phyloP scores from a whole-genome alignment of 768 basidiomycete species.

The Cubamyces lactineus region DNA sequence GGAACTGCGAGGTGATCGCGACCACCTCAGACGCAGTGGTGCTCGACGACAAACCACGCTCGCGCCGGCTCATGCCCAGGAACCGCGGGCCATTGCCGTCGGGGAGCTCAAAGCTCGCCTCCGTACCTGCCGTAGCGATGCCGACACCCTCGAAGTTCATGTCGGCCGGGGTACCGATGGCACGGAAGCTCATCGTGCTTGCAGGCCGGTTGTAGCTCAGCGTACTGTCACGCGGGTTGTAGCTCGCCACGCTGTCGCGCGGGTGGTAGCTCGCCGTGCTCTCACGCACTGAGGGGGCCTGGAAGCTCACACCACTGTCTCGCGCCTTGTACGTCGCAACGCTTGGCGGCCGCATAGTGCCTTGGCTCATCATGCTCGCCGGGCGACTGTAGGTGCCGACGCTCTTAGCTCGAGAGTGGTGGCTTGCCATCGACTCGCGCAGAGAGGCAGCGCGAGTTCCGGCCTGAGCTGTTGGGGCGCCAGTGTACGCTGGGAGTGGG shows the following conservation, averaged over 20 bases:
- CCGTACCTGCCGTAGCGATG: background rate
- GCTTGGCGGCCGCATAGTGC: background rate
- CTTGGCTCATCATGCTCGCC: background rate
- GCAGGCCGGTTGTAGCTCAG: slow-evolving; percentile 43
- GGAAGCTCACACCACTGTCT: slow-evolving; percentile 17
- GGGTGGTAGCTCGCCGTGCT: background rate
- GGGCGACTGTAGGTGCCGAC: background rate
- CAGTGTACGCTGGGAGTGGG: slow-evolving; percentile 1
- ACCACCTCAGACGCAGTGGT: slow-evolving; percentile 50
- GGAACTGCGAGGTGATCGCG: slow-evolving; percentile 58
- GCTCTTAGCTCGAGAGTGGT: slow-evolving; percentile 2
- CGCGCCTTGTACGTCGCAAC: slow-evolving; percentile 3
- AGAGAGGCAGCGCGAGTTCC: background rate
- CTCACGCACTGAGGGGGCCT: background rate
- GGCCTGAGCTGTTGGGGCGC: background rate
- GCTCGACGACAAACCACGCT: slow-evolving; percentile 31
- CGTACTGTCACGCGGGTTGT: slow-evolving; percentile 42
- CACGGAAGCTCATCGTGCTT: slow-evolving; percentile 16
- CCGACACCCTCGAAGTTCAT: background rate
- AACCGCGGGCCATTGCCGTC: background rate
- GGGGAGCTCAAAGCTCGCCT: slow-evolving; percentile 7
- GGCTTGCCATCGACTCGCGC: slow-evolving; percentile 1
- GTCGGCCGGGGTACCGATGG: slow-evolving; percentile 11
- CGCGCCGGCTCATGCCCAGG: slow-evolving; percentile 21
- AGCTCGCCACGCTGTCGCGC: slow-evolving; percentile 1